These are phyloP conservation scores for Skeletonema tropicum DNA, from an alignment of 108 stramenopile species.

Conservation along the genomic window DNA sequence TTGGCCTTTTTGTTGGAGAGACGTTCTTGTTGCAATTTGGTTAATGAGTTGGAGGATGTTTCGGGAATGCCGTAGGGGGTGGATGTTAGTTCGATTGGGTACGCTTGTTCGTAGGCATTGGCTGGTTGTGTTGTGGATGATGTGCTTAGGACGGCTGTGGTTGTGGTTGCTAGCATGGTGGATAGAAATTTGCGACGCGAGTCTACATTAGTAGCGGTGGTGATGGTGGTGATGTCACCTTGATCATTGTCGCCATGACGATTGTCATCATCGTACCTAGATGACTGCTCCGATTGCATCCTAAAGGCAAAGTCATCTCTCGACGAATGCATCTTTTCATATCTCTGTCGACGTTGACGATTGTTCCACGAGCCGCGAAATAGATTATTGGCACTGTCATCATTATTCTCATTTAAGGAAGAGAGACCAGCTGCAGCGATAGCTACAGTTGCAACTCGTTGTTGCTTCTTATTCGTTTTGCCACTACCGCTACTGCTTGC, in stretches of 20 bases:
- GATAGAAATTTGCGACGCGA: constrained; percentile 33
- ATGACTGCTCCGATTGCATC: not conserved
- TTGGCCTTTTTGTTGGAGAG: constrained; percentile 40
- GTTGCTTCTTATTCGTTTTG: not conserved
- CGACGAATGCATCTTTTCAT: not conserved
- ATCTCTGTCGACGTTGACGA: not conserved
- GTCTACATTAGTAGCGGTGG: not conserved
- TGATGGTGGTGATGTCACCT: not conserved
- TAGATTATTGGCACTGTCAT: not conserved
- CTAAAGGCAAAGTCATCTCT: constrained; percentile 8
- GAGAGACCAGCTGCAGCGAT: not conserved
- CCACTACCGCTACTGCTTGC: not conserved
- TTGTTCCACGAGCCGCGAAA: constrained; percentile 2
- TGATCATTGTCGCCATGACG: not conserved
- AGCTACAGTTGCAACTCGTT: not conserved
- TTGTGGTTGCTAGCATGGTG: constrained; percentile 17
- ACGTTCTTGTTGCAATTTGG: constrained; percentile 42
- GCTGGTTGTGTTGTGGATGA: constrained; percentile 22
- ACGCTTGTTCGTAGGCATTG: constrained; percentile 57
- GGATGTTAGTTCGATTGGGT: constrained; percentile 55
- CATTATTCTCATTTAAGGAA: not conserved
- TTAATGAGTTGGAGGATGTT: constrained; percentile 33
- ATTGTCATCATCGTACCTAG: too few species aligned
- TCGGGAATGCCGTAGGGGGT: constrained; percentile 20
- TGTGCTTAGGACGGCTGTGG: constrained; percentile 2